These are phyloP conservation scores for Plasmodium relictum DNA, from an alignment of 169 alveolate genomes.

Conservation along the genomic window DNA sequence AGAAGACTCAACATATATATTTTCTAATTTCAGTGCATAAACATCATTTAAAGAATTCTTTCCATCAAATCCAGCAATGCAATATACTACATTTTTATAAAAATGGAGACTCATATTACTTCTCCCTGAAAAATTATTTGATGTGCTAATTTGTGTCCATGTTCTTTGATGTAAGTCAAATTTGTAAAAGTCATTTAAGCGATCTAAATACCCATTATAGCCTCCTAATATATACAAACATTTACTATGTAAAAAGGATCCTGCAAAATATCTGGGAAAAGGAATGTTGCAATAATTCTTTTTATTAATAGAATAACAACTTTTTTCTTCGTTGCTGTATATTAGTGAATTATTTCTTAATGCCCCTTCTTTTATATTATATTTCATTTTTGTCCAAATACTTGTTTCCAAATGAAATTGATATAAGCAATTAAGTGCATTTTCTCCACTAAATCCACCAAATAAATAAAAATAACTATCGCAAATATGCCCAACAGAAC, in stretches of 20 bases:
- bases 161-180: conserved; percentile 32
- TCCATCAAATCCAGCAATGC: conserved; percentile 46
- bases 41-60: conserved; percentile 28
- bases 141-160: conserved; percentile 24
- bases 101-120: conserved; percentile 33
- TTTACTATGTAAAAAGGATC: conserved; percentile 22
- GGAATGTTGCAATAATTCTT: conserved; percentile 1
- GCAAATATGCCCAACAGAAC: conserved; percentile 28
- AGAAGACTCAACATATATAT: conserved; percentile 33
- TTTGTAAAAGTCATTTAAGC: conserved; percentile 39
- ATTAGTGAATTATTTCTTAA: not conserved
- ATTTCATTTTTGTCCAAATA: conserved; percentile 44
- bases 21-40: conserved; percentile 37
- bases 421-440: conserved; percentile 19
- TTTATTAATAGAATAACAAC: not conserved
- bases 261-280: conserved; percentile 29
- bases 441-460: conserved; percentile 55
- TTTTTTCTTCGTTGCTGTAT: not conserved
- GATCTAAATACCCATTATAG: conserved; percentile 5
- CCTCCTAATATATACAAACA: conserved; percentile 55
- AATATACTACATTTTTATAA: conserved; percentile 49
- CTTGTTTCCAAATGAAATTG: conserved; percentile 46
- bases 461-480: conserved; percentile 47
- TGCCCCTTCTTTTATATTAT: conserved; percentile 2
- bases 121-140: conserved; percentile 23